phyloP scores from a whole-genome alignment of 176 grass and related monocot genomes.

The Raddia guianensis region DNA sequence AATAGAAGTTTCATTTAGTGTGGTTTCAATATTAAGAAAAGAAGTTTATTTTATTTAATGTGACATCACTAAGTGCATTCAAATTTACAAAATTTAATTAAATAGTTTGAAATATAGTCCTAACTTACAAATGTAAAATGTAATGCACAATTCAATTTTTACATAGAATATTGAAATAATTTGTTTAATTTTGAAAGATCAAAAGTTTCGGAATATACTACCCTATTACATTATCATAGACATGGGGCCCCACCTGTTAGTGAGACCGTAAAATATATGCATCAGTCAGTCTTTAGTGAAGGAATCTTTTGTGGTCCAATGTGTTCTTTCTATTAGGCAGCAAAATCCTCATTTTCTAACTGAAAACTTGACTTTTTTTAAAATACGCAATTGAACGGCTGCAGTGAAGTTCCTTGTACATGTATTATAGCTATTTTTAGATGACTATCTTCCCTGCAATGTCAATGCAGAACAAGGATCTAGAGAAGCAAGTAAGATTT shows the following conservation, averaged over 20 bases:
- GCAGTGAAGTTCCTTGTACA: constrained; percentile 15
- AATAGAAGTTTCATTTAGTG: neutral
- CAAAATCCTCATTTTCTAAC: constrained; percentile 4
- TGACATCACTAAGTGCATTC: neutral
- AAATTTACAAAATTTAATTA: neutral
- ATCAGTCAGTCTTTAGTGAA: neutral
- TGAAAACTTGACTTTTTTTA: constrained; percentile 13
- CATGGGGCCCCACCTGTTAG: no score
- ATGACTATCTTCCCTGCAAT: constrained; percentile 30
- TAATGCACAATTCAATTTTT: neutral
- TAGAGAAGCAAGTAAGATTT: constrained; percentile 93
- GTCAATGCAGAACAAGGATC: constrained; percentile 84
- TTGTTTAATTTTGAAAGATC: no score
- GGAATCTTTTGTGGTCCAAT: neutral
- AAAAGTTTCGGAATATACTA: no score
- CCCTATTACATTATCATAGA: no score
- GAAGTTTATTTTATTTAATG: neutral
- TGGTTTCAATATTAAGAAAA: neutral
- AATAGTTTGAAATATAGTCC: neutral
- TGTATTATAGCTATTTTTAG: neutral
- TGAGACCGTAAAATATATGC: no score
- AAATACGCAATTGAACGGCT: neutral
- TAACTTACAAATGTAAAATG: no score
- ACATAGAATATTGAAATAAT: neutral
- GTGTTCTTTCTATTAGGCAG: neutral